Base-by-base conservation (phyloP, 345 rosid species). In the Citrus glauca region DNA sequence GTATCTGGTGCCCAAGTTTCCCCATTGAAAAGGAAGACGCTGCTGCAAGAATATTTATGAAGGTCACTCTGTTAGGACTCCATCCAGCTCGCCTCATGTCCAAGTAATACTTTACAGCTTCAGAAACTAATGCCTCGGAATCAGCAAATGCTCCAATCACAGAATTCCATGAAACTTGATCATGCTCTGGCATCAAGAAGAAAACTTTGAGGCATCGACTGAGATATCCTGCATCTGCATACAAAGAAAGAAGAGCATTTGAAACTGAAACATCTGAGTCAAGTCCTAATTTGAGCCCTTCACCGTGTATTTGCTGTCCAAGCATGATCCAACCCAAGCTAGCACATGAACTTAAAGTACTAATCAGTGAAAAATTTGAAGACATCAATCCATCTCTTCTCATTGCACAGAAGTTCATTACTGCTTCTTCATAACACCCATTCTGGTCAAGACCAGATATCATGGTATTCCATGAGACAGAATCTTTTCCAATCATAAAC, bases 141-240 rank as follows among this genome's bases (percentile, higher is more conserved):
- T 84, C 75, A 80, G 94, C 90, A 82, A 91, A 85, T 69, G 92
- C 91, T 75, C 98, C 97, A 75, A 95, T 87, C 72, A 92, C 72
- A 57, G 98, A 84, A 80, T 95, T 95, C 98, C 98, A 95, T 48
- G 98, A 91, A 72, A 95, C 94, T 85, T 86, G 97, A 91, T 95
- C 98, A 60, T 77, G 77, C 76, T 86, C 91, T 70, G 64, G 84
- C 98, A 95, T 93, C 76, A 81, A 80, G 74, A 85, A 87, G 82
- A 95, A 95, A 81, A 90, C 72, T 79, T 83, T 88, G 68, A 83
- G 84, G 76, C 93, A 88, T 68, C 85, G 82, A 13, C 83, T 69
- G 64, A 87, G 88, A 82, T 73, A 81, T 50, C 94, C 85, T 19
- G 84, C 85, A 79, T 87, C 94, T 35, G 91, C 90, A 87, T 93